Evolutionary conservation across 1,284 basidiomycete species (phyloP).

Genomic region (Microbotryum saponariae): DNA sequence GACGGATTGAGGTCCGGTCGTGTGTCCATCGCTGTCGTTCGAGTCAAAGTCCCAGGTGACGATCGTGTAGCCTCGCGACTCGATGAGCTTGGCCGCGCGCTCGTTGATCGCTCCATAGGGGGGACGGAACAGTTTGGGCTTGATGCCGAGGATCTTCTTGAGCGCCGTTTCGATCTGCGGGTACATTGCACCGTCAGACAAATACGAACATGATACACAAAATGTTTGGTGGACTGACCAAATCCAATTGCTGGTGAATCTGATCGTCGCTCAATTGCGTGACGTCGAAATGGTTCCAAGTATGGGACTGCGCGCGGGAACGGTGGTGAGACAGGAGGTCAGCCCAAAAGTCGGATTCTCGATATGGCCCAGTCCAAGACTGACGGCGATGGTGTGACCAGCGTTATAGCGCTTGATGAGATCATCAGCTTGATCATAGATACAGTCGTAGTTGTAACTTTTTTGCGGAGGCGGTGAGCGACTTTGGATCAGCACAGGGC

Average conservation of each 20-base stretch:
- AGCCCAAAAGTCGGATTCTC: slow-evolving; percentile 21
- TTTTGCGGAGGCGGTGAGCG: no score
- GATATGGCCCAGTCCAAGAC: slow-evolving; percentile 19
- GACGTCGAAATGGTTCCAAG: slow-evolving; percentile 33
- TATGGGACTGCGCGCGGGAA: slow-evolving; percentile 15
- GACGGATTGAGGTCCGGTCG: slow-evolving; percentile 6
- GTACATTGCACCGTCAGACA: no score
- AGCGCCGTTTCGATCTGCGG: slow-evolving; percentile 29
- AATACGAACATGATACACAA: no score
- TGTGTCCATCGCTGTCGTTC: slow-evolving; percentile 22
- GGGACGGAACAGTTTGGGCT: slow-evolving; percentile 35
- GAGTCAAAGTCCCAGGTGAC: slow-evolving; percentile 33
- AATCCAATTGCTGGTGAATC: slow-evolving; percentile 20
- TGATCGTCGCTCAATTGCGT: slow-evolving; percentile 26
- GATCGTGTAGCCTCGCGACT: slow-evolving; percentile 28
- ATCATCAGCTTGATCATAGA: slow-evolving; percentile 34
- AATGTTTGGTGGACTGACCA: no score
- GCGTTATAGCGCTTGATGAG: slow-evolving; percentile 28
- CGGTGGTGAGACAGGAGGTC: no score
- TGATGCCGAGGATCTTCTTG: slow-evolving; percentile 37
- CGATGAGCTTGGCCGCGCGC: slow-evolving; percentile 26
- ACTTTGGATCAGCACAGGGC: slow-evolving; percentile 8
- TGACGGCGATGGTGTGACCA: slow-evolving; percentile 36
- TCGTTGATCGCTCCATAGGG: slow-evolving; percentile 32
- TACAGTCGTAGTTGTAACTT: slow-evolving; percentile 38